Base-by-base conservation (phyloP, 768 basidiomycete species). In the Phaeotremella skinneri region DNA sequence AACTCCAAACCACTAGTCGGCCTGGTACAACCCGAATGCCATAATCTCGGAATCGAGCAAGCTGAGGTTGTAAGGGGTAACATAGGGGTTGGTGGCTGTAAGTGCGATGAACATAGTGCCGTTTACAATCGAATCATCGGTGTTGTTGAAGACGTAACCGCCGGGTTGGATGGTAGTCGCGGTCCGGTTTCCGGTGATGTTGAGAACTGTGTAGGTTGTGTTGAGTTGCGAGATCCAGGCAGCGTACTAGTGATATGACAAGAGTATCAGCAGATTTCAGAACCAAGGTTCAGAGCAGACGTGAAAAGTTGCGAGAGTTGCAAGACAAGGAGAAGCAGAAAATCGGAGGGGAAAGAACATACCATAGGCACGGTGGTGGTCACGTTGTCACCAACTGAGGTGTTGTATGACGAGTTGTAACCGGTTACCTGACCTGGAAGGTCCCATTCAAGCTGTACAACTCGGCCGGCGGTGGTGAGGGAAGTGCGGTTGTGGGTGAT, bases 191-290 rank as follows among this genome's bases (percentile, higher is more conserved):
- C 79, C 79, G 20, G 79, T 79, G 55, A 77, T 76, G 54, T 80
- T 69, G 30, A 86, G 76, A 0, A 81, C 79, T 3, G 82, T 82
- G 77, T 81, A 85, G 4, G 85, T 85, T 11, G 79, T 80, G 78
- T 85, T 86, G 52, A 85, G 74, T 70, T 86, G 84, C 21, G 79
- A 81, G 54, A 85, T 81, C 82, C 84, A 86, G 2, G 82, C 82
- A 5, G 80, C 82, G 58, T 77, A 85, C 80, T 82, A 60, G n/a
- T n/a, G n/a, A n/a, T n/a, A n/a, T n/a, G n/a, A n/a, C n/a, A n/a
- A n/a, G n/a, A n/a, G n/a, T n/a, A n/a, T n/a, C n/a, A n/a, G n/a
- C n/a, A n/a, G n/a, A n/a, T n/a, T n/a, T n/a, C n/a, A n/a, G n/a
- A n/a, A n/a, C n/a, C n/a, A n/a, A n/a, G n/a, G n/a, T n/a, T n/a